Base-by-base conservation (phyloP, 2,329 filamentous ascomycete genomes). In the Cordyceps tenuipes region DNA sequence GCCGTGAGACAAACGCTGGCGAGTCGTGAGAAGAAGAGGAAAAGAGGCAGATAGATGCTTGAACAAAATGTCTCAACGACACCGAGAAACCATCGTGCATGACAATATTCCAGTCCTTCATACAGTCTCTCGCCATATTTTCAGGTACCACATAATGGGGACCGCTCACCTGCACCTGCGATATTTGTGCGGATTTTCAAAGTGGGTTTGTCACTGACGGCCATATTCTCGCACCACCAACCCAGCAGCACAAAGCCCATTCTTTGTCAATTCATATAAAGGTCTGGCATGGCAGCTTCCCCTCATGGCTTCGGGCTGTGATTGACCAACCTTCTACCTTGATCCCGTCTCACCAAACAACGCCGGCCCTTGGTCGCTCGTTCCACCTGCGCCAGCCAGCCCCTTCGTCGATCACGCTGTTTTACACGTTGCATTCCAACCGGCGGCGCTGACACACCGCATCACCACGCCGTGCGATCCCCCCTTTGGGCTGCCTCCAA, bases 181-280 rank as follows among this genome's bases (percentile, higher is more conserved):
- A 70, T 57, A 71, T 71, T 72, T 73, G 70, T 73, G 71, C 71
- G 66, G 67, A 63, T 71, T 72, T 68, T 68, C 29, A 66, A 66
- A 62, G 62, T 63, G 64, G 60, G 47, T 36, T 50, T 39, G 41
- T 49, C 50, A 29, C 43, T 19, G 39, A 13, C 57, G 23, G 58
- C 58, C 50, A 60, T 48, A 60, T 49, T 50, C 26, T 41, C 17
- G 39, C 36, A 59, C 41, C 29, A 21, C 47, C 29, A 57, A n/a
- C 29, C 51, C 12, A 13, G 21, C 29, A 21, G 26, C 19, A 19
- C 23, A 34, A 41, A 57, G 21, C n/a, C 8, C 39, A 9, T 19
- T 34, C 54, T 39, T 46, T 17, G 23, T n/a, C 13, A 57, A 43
- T 57, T 26, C 43, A 58, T 58, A 58, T 58, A 58, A 51, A 58